Evolutionary conservation across 1,284 basidiomycete species (phyloP).

Genomic region (Ganoderma leucocontextum): DNA sequence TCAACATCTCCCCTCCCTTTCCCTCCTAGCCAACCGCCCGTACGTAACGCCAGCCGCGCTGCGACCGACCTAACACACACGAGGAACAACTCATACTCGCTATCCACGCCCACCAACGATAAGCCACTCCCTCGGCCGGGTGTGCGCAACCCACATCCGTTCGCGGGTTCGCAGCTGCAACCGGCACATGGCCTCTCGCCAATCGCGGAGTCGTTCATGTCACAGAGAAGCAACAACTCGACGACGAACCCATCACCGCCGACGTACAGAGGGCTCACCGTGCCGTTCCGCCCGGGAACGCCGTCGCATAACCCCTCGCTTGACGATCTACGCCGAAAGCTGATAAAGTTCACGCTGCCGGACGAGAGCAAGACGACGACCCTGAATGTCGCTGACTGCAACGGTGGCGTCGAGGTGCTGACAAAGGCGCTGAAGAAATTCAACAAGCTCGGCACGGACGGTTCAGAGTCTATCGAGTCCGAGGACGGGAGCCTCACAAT

Average conservation of each 20-base stretch:
- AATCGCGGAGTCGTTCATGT: conserved; percentile 69
- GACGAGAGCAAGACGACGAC: conserved; percentile 81
- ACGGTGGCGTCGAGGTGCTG: conserved; percentile 84
- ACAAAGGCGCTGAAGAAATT: conserved; percentile 91
- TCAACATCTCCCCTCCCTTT: conserved; percentile 66
- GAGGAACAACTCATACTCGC: conserved; percentile 55
- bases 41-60: conserved; percentile 40
- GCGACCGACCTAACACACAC: conserved; percentile 28
- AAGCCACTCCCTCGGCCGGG: conserved; percentile 51
- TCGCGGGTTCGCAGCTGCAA: conserved; percentile 37
- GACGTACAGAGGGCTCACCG: conserved; percentile 55
- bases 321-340: conserved; percentile 81
- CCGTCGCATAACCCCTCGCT: conserved; percentile 62
- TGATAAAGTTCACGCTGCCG: conserved; percentile 87
- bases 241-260: conserved; percentile 42
- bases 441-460: conserved; percentile 69
- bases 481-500: conserved; percentile 77
- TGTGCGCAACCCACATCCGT: conserved; percentile 39
- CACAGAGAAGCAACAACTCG: conserved; percentile 43
- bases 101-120: conserved; percentile 29
- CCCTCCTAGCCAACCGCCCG: conserved; percentile 47
- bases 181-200: conserved; percentile 63
- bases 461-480: conserved; percentile 60
- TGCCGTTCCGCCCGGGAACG: conserved; percentile 54
- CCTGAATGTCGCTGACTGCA: conserved; percentile 82